Evolutionary conservation across 2,329 filamentous ascomycete species (phyloP), one percentile per base, ranked within the genome.

Genomic region (Reticulascus tulasneorum): DNA sequence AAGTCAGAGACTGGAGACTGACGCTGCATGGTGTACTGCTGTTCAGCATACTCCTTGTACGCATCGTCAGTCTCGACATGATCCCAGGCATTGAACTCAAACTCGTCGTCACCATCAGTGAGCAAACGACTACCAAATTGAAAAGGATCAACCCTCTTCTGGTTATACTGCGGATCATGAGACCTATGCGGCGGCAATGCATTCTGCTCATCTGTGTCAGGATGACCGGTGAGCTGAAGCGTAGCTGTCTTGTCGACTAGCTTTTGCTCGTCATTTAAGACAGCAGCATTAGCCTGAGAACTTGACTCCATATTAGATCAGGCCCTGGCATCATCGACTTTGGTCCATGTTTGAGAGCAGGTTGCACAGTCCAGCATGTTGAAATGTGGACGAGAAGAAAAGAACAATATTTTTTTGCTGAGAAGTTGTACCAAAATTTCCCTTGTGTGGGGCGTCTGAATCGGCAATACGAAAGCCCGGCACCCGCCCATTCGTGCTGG

Each of bases 11-110:
- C 93, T 38, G 90, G 91, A 44, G 84, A 75, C 52, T 84, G 78
- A 47, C 90, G 82, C 66, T 98, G 93, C 64, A 84, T 84, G 29
- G 78, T 77, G 56, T 86, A 91, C 66, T 97, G 93, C 55, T 81
- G 66, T 62, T 90, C 80, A 42, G 89, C 83, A 62, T 93, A 95
- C 55, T 85, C 79, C 55, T 84, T 82, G 72, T 95, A 97, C 25
- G 82, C 75, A 50, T 87, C 80, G 66, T 97, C 91, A 58, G 89
- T 89, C 63, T 91, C 84, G 57, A 97, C 93, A 59, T 98, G 91
- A 60, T 98, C 93, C 93, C 93, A 98, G 23, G 93, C 93, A 62
- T 98, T 98, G 77, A 93, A 95, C 60, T 94, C 85, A 66, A 91
- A 98, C 53, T 94, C 86, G 58, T 97, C 76, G 66, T 95, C 90